A percentile compares a stretch with the other conserved stretches of the same genome.
These are phyloP conservation scores for Colletotrichum kahawae DNA, from an alignment of 2,329 filamentous ascomycete genomes.

Conservation along the genomic window DNA sequence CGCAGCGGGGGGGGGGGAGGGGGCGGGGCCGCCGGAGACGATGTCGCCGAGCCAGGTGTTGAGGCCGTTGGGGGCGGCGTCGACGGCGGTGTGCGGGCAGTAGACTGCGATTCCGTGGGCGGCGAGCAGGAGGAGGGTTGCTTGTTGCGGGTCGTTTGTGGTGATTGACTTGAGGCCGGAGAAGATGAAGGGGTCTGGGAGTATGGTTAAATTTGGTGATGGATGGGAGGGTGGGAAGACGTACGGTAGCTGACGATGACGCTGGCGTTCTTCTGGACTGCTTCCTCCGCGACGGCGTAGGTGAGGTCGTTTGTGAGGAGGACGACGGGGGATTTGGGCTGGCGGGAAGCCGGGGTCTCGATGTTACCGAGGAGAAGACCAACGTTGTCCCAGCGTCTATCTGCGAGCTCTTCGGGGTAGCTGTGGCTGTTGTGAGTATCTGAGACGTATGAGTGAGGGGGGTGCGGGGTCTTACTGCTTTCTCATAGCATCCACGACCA, in stretches of 20 bases:
- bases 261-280: constrained; percentile 76
- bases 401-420: constrained; percentile 88
- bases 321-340: constrained; percentile 40
- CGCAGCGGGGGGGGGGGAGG: constrained; percentile 26
- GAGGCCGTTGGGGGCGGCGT: constrained; percentile 83
- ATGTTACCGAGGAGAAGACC: constrained; percentile 70
- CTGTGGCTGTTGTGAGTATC: constrained; percentile 46
- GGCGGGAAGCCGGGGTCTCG: constrained; percentile 30
- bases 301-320: constrained; percentile 87
- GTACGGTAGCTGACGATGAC: constrained; percentile 89
- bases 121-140: constrained; percentile 79
- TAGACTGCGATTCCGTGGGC: constrained; percentile 93
- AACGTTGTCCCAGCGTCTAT: constrained; percentile 96
- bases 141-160: constrained; percentile 83
- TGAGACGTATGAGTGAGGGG: neutral
- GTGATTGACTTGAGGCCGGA: constrained; percentile 88
- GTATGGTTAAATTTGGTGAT: neutral
- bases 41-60: constrained; percentile 95
- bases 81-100: constrained; percentile 92
- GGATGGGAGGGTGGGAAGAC: neutral
- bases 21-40: constrained; percentile 59
- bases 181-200: constrained; percentile 92
- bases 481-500: constrained; percentile 80
- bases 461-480: constrained; percentile 67
- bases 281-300: constrained; percentile 86